Base-by-base conservation (phyloP, 352 stramenopile genomes). In the Globisporangium splendens region DNA sequence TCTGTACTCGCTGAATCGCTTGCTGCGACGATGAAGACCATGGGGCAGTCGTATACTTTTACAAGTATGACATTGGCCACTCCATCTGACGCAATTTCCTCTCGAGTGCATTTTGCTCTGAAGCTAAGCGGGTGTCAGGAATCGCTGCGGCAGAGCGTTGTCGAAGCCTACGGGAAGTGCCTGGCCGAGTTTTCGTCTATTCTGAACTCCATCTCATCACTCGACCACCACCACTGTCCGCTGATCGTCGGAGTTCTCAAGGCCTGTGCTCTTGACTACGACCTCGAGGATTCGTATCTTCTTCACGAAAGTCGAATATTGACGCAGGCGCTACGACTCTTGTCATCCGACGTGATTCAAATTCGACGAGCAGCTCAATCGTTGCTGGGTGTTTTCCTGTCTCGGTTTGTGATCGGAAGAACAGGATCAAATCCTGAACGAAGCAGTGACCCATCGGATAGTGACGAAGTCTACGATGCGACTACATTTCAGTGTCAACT, bases 211-310 rank as follows among this genome's bases (percentile, higher is more conserved):
- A 55, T 63, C 43, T 46, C 51, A 41, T 50, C 51, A 11, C 54
- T 63, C n/a, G 63, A 77, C 50, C 51, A 51, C 15, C 48, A 49
- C 42, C 54, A 50, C 46, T 71, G 66, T 28, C 50, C 62, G 39
- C 50, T 86, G 20, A 68, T 83, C 18, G 66, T 82, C 46, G 63
- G 63, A 10, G 56, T 88, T 8, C 65, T 91, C 15, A 86, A 84
- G 48, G 62, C 69, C 0, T 79, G 79, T 14, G 76, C 70, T 21
- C 70, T 92, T 15, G 84, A 93, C 46, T 93, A 88, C 46, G 71
- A 92, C 17, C 54, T 86, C 8, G 81, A 92, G 35, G 84, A 93
- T 46, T 74, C 77, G 8, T 86, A 87, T 50, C 66, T 93, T 10
- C 62, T 93, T 1, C 68, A 88, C 14, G 78, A 89, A 21, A 90